Evolutionary conservation across 495 filamentous ascomycete genomes (phyloP), one percentile per base, ranked within the genome.

Genomic region (Cladorrhinum samala): DNA sequence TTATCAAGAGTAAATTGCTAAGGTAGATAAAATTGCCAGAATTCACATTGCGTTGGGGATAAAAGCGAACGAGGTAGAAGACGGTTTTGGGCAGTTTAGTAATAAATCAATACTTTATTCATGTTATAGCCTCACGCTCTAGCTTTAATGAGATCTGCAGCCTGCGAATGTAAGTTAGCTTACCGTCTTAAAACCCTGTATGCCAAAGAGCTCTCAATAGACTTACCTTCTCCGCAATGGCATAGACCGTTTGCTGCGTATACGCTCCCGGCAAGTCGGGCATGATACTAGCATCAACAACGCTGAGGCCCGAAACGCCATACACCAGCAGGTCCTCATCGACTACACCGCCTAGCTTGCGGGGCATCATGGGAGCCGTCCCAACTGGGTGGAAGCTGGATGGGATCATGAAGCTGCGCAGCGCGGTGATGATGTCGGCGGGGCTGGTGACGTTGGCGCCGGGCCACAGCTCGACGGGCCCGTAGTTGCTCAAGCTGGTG

Each of bases 311-410:
- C 47, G 62, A 53, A 9, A 69, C 60, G 5, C 70, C 70, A 45
- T 75, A 74, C 1, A 75, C 72, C 39, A 54, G 51, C n/a, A 75
- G 55, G 7, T 52, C 50, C 54, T 68, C 60, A 45, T 71, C 67
- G 20, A 75, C 73, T 1, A 77, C 71, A n/a, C 81, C 80, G 19
- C 79, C 79, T 0, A 73, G 58, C 23, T 73, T 64, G 27, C 62
- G 65, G 5, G 81, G 80, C 66, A 83, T 63, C 79, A 65, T 69
- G 14, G 65, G 46, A 11, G 59, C 57, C 3, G 66, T 72, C 11
- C 69, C 64, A 0, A 70, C 56, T 19, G 69, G 70, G 42, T 77
- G 73, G 47, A 67, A 76, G 0, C 18, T 41, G 5, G 27, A 47
- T 25, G 50, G 58, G 21, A 27, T 36, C 50, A 56, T 50, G 25